Conservation (phyloP, 768 basidiomycete species). For the Coprinopsis marcescibilis region DNA sequence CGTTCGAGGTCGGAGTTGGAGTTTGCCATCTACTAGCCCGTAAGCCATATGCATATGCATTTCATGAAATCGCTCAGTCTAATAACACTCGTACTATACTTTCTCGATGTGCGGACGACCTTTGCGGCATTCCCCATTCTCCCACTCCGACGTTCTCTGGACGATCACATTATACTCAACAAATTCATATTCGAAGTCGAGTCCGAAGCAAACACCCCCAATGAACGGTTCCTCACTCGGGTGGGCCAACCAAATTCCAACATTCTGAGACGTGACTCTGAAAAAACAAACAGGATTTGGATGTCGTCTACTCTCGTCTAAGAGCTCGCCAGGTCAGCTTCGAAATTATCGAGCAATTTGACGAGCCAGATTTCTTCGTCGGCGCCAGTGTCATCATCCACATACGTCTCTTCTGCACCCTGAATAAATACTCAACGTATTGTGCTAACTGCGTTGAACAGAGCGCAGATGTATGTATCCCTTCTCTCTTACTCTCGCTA, state of each 20-base stretch:
- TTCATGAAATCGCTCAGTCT: constrained; percentile 30
- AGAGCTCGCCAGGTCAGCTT: constrained; percentile 38
- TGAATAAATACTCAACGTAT: no score
- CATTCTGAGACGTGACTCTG: no score
- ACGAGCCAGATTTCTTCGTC: constrained; percentile 47
- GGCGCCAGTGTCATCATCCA: constrained; percentile 50
- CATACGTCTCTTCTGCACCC: constrained; percentile 23
- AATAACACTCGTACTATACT: constrained; percentile 22
- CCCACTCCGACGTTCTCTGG: constrained; percentile 31
- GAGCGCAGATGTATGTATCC: constrained; percentile 24
- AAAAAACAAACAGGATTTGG: no score
- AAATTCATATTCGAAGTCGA: constrained; percentile 54
- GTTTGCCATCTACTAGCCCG: not conserved
- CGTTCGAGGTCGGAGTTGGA: not conserved
- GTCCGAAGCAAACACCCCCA: constrained; percentile 27
- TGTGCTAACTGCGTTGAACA: constrained; percentile 11
- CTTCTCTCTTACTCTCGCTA: no score
- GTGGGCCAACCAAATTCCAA: no score
- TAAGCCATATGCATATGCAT: constrained; percentile 4
- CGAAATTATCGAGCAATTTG: constrained; percentile 46
- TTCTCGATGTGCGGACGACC: constrained; percentile 21
- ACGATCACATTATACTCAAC: constrained; percentile 36
- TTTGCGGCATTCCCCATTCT: constrained; percentile 30
- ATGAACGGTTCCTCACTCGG: constrained; percentile 26
- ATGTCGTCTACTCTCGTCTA: constrained; percentile 42